Evolutionary conservation across 768 basidiomycete species (phyloP).

Genomic region (Boletus sensibilis): DNA sequence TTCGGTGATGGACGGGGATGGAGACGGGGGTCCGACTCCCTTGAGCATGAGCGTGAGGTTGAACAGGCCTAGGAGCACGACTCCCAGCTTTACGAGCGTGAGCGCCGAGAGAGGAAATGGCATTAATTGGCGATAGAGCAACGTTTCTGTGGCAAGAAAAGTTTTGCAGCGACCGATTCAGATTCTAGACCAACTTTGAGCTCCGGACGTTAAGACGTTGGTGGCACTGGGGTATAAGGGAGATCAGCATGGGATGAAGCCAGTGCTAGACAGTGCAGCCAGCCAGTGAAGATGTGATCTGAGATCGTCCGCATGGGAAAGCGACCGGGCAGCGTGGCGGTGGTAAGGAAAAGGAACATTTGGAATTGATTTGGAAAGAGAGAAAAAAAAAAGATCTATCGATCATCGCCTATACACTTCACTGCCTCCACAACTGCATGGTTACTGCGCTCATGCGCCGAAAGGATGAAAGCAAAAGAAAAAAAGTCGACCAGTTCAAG

Average conservation of each 20-base stretch:
- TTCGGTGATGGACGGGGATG: not conserved
- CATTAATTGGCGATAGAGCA: not conserved
- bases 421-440: too few relatives aligned
- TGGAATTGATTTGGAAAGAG: too few relatives aligned
- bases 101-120: conserved; percentile 7
- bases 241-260: not conserved
- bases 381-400: too few relatives aligned
- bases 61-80: conserved; percentile 19
- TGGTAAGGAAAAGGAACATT: too few relatives aligned
- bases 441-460: too few relatives aligned
- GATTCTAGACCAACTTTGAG: not conserved
- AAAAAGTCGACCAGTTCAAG: too few relatives aligned
- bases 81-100: conserved; percentile 21
- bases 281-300: too few relatives aligned
- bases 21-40: not conserved
- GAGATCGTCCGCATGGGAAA: not conserved
- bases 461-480: too few relatives aligned
- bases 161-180: not conserved
- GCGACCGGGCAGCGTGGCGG: not conserved
- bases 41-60: conserved; percentile 16
- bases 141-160: not conserved
- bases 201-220: not conserved
- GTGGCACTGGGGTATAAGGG: not conserved
- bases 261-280: not conserved
- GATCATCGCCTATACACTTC: too few relatives aligned